These are phyloP conservation scores for Rachicladosporium sp. DNA, from an alignment of 2,329 filamentous ascomycete species.

Conservation along the genomic window DNA sequence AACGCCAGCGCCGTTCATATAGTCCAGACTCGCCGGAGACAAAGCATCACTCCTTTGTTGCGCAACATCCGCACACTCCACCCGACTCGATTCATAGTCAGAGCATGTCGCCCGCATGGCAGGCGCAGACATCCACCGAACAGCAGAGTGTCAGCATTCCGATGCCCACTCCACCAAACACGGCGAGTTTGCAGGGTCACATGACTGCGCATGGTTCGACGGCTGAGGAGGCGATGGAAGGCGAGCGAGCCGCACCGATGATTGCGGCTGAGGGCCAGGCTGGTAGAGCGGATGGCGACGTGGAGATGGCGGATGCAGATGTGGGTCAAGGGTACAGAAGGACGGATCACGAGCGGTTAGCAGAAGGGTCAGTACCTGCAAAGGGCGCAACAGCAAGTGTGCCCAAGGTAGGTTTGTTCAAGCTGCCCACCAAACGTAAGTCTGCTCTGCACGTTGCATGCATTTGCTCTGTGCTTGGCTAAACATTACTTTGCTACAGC, in stretches of 20 bases:
- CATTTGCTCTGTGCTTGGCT: slow-evolving; percentile 21
- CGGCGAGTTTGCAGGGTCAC: slow-evolving; percentile 21
- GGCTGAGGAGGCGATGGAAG: slow-evolving; percentile 15
- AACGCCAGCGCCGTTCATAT: slow-evolving; percentile 29
- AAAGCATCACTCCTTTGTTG: slow-evolving; percentile 29
- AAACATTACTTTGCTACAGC: slow-evolving; percentile 26
- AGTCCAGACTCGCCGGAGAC: slow-evolving; percentile 32
- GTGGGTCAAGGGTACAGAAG: slow-evolving; percentile 28
- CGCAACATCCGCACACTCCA: slow-evolving; percentile 30
- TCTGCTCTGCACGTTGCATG: slow-evolving; percentile 12
- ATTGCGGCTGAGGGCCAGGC: slow-evolving; percentile 12
- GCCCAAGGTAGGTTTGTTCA: slow-evolving; percentile 13
- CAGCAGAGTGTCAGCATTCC: slow-evolving; percentile 11
- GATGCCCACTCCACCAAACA: slow-evolving; percentile 31
- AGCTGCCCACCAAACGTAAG: slow-evolving; percentile 20
- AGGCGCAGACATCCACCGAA: slow-evolving; percentile 16
- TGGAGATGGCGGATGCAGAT: slow-evolving; percentile 28
- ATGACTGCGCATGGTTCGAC: slow-evolving; percentile 12
- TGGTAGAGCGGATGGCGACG: slow-evolving; percentile 31
- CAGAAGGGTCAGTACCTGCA: not conserved
- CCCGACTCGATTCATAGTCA: slow-evolving; percentile 31
- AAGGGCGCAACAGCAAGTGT: slow-evolving; percentile 3
- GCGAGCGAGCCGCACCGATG: slow-evolving; percentile 15
- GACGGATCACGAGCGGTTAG: slow-evolving; percentile 36
- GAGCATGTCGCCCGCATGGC: slow-evolving; percentile 32